phyloP scores from a whole-genome alignment of 2,329 filamentous ascomycete genomes.

The Alternaria arbusti region DNA sequence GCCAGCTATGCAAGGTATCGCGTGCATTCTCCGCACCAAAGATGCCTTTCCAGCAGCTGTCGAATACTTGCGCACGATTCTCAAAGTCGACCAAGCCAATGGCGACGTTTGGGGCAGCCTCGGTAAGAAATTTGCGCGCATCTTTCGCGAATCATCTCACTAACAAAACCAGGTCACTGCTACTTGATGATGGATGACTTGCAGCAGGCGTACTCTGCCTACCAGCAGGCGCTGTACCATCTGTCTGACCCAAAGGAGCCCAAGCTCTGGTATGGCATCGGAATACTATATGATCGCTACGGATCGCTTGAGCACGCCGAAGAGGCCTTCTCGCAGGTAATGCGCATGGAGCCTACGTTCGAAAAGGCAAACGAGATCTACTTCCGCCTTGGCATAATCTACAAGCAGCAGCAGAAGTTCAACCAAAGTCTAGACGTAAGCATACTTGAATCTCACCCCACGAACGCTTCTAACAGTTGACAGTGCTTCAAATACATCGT shows the following conservation, averaged over 20 bases:
- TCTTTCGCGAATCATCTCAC: not conserved
- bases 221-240: slow-evolving; percentile 94
- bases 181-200: slow-evolving; percentile 99
- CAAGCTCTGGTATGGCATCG: slow-evolving; percentile 98
- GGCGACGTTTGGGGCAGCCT: slow-evolving; percentile 97
- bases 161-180: slow-evolving; percentile 75
- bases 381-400: slow-evolving; percentile 98
- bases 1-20: slow-evolving; percentile 91
- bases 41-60: slow-evolving; percentile 94
- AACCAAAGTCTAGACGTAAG: slow-evolving; percentile 85
- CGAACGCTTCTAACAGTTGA: slow-evolving; percentile 14
- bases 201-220: slow-evolving; percentile 94
- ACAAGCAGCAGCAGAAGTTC: slow-evolving; percentile 98
- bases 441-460: not conserved
- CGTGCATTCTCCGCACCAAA: slow-evolving; percentile 85
- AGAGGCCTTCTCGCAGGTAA: slow-evolving; percentile 97
- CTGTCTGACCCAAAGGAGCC: slow-evolving; percentile 95
- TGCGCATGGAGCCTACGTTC: slow-evolving; percentile 97
- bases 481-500: slow-evolving; percentile 99
- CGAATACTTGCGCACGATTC: slow-evolving; percentile 87
- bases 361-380: slow-evolving; percentile 99
- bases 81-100: slow-evolving; percentile 87
- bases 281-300: slow-evolving; percentile 95
- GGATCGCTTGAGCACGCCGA: slow-evolving; percentile 96
- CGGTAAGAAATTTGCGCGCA: slow-evolving; percentile 60